phyloP scores from a whole-genome alignment of 2,329 filamentous ascomycete species.

The Sarocladium oryzae region DNA sequence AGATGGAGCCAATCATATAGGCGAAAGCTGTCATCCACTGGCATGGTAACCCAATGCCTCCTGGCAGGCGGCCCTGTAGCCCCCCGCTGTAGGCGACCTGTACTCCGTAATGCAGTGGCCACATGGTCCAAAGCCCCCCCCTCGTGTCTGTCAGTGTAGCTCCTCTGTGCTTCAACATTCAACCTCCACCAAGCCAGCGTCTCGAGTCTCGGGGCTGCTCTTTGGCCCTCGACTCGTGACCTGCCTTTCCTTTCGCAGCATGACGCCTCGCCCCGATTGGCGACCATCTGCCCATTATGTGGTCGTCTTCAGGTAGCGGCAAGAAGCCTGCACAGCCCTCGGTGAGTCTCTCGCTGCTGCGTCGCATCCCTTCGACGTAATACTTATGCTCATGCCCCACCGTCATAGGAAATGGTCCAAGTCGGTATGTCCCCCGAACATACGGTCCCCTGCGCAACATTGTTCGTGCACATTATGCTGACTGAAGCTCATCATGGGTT shows the following conservation, averaged over 20 bases:
- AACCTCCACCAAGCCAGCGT: neutral
- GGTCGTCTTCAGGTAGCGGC: conserved; percentile 57
- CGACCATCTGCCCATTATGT: conserved; percentile 41
- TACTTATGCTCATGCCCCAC: conserved; percentile 29
- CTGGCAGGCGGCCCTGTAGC: neutral
- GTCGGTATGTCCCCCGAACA: conserved; percentile 62
- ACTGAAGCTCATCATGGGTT: conserved; percentile 18
- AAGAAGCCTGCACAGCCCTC: conserved; percentile 63
- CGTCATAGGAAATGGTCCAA: conserved; percentile 93
- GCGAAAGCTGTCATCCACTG: no score
- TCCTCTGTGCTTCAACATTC: neutral
- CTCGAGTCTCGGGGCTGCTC: conserved; percentile 15
- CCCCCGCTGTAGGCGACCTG: neutral
- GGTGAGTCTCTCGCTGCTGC: conserved; percentile 41
- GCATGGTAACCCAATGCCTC: no score
- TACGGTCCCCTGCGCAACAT: conserved; percentile 3
- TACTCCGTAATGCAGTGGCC: neutral
- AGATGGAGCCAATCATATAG: neutral
- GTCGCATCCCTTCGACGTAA: conserved; percentile 18
- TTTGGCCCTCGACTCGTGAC: conserved; percentile 17
- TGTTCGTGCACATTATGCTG: conserved; percentile 14
- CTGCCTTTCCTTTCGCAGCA: conserved; percentile 22
- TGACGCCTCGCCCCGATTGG: conserved; percentile 21
- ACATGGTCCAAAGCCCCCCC: neutral
- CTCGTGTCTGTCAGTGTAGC: neutral